Conservation (phyloP, 768 basidiomycete genomes). For the Mycena alexandri region DNA sequence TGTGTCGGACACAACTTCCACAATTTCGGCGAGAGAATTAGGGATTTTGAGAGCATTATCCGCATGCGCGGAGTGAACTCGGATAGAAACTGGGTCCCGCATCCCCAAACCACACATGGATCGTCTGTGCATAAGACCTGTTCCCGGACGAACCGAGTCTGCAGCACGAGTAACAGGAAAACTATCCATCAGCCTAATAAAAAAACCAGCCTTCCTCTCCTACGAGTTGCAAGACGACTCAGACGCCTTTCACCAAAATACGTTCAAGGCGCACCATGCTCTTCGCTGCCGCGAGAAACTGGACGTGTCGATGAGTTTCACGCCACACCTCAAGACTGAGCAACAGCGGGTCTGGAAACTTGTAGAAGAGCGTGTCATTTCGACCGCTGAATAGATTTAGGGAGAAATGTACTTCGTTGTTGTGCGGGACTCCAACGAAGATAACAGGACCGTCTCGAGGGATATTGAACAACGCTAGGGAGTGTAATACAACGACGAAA, state of each 20-base stretch:
- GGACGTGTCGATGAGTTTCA: slow-evolving; percentile 84
- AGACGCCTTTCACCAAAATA: background rate
- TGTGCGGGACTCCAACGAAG: slow-evolving; percentile 91
- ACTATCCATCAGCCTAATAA: slow-evolving; percentile 85
- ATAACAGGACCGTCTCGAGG: slow-evolving; percentile 91
- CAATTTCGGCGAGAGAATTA: slow-evolving; percentile 84
- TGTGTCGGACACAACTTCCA: slow-evolving; percentile 90
- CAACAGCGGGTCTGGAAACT: slow-evolving; percentile 94
- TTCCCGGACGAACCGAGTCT: slow-evolving; percentile 83
- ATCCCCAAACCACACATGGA: slow-evolving; percentile 82
- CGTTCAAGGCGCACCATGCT: slow-evolving; percentile 65
- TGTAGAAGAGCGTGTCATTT: slow-evolving; percentile 64
- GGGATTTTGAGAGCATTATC: slow-evolving; percentile 85
- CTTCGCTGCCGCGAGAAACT: slow-evolving; percentile 90
- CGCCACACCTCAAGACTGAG: slow-evolving; percentile 86
- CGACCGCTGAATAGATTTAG: too few species aligned
- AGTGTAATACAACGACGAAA: too few species aligned
- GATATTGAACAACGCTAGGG: too few species aligned
- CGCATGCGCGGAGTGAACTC: slow-evolving; percentile 85
- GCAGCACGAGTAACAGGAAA: slow-evolving; percentile 95
- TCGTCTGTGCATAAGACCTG: slow-evolving; percentile 80
- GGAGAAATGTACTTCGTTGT: too few species aligned
- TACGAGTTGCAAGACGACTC: background rate
- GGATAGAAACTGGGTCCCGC: slow-evolving; percentile 79
- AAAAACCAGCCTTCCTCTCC: slow-evolving; percentile 79